Base-by-base conservation (phyloP, 805 yeast species). In the Candida pseudofarinosa region DNA sequence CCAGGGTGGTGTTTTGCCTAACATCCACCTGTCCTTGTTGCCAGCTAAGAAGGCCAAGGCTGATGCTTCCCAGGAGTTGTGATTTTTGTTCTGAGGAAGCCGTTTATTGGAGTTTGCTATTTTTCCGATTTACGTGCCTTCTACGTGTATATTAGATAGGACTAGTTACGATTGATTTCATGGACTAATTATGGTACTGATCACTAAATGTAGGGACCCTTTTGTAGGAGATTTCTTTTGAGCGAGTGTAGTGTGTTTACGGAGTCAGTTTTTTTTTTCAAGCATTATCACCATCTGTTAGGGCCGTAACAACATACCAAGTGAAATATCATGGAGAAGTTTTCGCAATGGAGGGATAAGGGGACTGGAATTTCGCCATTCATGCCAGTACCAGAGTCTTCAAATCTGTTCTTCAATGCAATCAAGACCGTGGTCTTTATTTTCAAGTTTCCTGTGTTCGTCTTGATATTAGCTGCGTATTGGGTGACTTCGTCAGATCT, bases 1-100 rank as follows among this genome's bases (percentile, higher is more conserved):
- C 56, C 95, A 89, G 75, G 97, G 97, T 84, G 97, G 97, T 87
- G 97, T 91, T 60, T 81, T 90, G 73, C 97, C 97, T 77, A 88
- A 88, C 83, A 87, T 89, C 67, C 96, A 88, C 77, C 88, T 83
- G 74, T 83, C 84, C 77, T 83, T 90, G 71, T 82, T 90, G 59
- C 90, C 91, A 70, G 79, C 84, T 77, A 83, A 83, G 76, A 70
- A 82, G 50, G 72, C 76, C 41, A 79, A 79, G 65, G 71, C 75
- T 49, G 77, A 77, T 65, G 81, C 81, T 63, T 79, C 83, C 61
- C 84, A 80, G 70, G 84, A 79, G 71, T 77, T 79, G 71, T 80
- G 71, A 71, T 23, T 23, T 23, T 23, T 23, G 28, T 23, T 23
- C 28, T 23, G 28, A 23, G 28, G 28, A 23, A 23, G 28, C 10